These are phyloP conservation scores for Juglanconis sp. DNA, from an alignment of 2,329 filamentous ascomycete genomes.

Conservation along the genomic window DNA sequence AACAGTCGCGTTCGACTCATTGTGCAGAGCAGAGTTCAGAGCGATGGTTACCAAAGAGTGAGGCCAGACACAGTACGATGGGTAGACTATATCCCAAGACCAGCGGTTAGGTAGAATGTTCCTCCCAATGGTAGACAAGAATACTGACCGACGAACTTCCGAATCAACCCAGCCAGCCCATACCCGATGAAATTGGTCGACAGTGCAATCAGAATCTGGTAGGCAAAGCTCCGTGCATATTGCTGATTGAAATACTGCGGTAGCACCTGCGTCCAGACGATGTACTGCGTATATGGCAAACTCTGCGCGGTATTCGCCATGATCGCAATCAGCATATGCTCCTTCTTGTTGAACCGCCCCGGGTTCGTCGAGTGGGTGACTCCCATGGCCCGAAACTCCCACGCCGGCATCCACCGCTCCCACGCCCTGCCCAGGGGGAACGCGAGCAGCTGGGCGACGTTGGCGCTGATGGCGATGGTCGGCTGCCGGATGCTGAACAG, in stretches of 20 bases:
- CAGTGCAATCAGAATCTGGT: conserved; percentile 48
- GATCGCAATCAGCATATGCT: conserved; percentile 56
- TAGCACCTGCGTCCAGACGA: conserved; percentile 12
- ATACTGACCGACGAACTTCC: conserved; percentile 47
- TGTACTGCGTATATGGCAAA: not conserved
- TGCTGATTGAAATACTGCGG: conserved; percentile 50
- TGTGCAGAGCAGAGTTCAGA: conserved; percentile 45
- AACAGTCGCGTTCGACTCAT: conserved; percentile 31
- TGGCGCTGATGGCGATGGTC: conserved; percentile 49
- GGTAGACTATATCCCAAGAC: conserved; percentile 18
- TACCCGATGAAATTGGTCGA: conserved; percentile 55
- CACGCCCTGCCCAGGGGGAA: conserved; percentile 52
- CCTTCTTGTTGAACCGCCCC: conserved; percentile 56
- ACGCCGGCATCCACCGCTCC: conserved; percentile 50
- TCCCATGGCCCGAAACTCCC: conserved; percentile 47
- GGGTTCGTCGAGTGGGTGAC: conserved; percentile 50
- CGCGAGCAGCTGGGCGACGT: conserved; percentile 55
- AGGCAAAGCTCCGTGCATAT: conserved; percentile 43
- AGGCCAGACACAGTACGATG: conserved; percentile 51
- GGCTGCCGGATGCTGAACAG: conserved; percentile 57
- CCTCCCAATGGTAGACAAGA: too few relatives aligned
- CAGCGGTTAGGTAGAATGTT: not conserved
- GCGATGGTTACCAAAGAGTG: conserved; percentile 44
- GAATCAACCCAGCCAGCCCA: conserved; percentile 48
- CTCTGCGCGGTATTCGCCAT: conserved; percentile 53